These are phyloP conservation scores for Bipolaris gigantea DNA, from an alignment of 2,329 filamentous ascomycete genomes.

Conservation along the genomic window DNA sequence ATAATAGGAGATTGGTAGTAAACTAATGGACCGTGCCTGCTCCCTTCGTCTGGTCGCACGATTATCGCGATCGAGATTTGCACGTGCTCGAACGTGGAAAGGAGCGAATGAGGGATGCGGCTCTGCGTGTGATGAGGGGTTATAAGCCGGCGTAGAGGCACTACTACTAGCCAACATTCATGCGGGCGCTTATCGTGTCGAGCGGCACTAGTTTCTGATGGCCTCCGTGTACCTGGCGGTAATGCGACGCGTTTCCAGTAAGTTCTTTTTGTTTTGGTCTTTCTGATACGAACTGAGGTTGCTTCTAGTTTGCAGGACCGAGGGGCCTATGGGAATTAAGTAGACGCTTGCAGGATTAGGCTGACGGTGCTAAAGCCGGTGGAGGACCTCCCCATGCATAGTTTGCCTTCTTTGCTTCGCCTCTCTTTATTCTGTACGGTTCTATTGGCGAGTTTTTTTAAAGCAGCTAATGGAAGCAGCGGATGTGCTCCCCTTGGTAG, in stretches of 20 bases:
- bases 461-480: constrained; percentile 11
- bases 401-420: constrained; percentile 23
- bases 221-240: constrained; percentile 4
- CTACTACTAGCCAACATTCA: constrained; percentile 6
- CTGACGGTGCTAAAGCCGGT: constrained; percentile 15
- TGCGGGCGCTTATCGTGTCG: constrained; percentile 17
- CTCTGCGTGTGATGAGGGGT: constrained; percentile 24
- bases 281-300: not conserved
- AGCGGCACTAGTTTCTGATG: constrained; percentile 1
- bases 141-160: constrained; percentile 20
- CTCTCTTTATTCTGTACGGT: constrained; percentile 6
- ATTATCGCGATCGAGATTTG: constrained; percentile 9
- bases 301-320: constrained; percentile 2
- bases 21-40: not conserved
- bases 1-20: not conserved
- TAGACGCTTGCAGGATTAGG: constrained; percentile 16
- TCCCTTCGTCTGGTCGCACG: constrained; percentile 3
- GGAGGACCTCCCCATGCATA: constrained; percentile 18
- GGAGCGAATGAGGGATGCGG: constrained; percentile 15
- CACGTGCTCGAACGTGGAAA: constrained; percentile 12
- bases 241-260: constrained; percentile 6
- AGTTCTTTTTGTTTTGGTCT: constrained; percentile 2
- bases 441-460: constrained; percentile 17
- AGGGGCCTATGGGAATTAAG: constrained; percentile 24
- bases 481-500: constrained; percentile 9